These are phyloP conservation scores for Ciborinia camelliae DNA, from an alignment of 2,329 filamentous ascomycete species.

Conservation along the genomic window DNA sequence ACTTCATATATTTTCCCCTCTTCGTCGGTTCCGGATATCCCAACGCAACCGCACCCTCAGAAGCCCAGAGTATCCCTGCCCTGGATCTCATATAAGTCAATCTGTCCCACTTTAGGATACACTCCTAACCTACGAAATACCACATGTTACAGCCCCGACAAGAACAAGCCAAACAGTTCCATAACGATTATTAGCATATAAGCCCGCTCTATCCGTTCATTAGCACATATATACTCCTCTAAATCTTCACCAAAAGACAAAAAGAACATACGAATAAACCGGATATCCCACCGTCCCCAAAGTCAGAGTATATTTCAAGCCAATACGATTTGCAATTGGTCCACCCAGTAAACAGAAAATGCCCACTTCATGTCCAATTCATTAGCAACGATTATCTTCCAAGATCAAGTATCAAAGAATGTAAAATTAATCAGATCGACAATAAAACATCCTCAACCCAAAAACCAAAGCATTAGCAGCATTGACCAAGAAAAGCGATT, in stretches of 20 bases:
- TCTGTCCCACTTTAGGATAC: background rate
- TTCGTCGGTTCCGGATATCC: constrained; percentile 39
- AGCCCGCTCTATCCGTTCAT: constrained; percentile 33
- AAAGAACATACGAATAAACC: constrained; percentile 36
- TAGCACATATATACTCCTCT: constrained; percentile 25
- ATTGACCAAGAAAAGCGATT: constrained; percentile 44
- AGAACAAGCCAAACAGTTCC: constrained; percentile 43
- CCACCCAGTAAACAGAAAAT: constrained; percentile 21
- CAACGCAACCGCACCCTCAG: constrained; percentile 42
- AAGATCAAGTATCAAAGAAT: constrained; percentile 38
- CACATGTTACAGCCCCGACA: constrained; percentile 40
- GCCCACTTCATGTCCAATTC: constrained; percentile 38
- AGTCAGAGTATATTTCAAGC: constrained; percentile 20
- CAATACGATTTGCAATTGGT: constrained; percentile 7
- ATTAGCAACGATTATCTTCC: constrained; percentile 32
- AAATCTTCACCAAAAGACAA: constrained; percentile 19
- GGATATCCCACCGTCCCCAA: constrained; percentile 43
- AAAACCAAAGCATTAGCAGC: constrained; percentile 47
- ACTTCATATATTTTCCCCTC: constrained; percentile 26
- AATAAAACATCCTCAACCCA: constrained; percentile 41
- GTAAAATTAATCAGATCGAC: no score
- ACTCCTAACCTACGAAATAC: constrained; percentile 29
- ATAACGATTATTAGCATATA: constrained; percentile 42
- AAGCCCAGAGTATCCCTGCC: constrained; percentile 43
- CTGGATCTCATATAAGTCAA: constrained; percentile 19